A percentile compares a stretch with the other conserved stretches of the same genome.
Conservation (phyloP, 768 basidiomycete genomes). For the Leccinellum luteum region DNA sequence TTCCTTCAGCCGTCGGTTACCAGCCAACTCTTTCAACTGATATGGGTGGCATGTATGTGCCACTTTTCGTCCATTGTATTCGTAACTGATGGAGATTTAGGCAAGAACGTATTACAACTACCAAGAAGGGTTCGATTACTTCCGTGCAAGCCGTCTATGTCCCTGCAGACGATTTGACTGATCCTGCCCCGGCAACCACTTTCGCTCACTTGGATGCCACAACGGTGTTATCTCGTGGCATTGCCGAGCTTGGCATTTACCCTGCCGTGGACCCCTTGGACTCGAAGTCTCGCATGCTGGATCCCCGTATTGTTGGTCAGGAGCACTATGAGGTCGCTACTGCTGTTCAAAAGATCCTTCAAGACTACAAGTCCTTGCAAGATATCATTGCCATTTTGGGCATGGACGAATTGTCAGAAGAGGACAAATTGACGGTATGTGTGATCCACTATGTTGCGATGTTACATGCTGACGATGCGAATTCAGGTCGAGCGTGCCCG, state of each 20-base stretch:
- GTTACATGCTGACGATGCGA: constrained; percentile 1
- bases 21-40: constrained; percentile 99
- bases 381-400: constrained; percentile 99
- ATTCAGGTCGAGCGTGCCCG: constrained; percentile 90
- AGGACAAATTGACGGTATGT: constrained; percentile 86
- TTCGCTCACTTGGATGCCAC: constrained; percentile 99
- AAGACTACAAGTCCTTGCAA: constrained; percentile 95
- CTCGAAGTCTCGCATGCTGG: constrained; percentile 99
- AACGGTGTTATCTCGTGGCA: constrained; percentile 98
- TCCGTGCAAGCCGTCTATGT: constrained; percentile 99
- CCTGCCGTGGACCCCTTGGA: constrained; percentile 99
- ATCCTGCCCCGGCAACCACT: constrained; percentile 98
- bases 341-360: constrained; percentile 94
- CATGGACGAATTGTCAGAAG: constrained; percentile 99
- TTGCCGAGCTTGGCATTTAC: constrained; percentile 99
- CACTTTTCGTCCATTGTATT: neutral
- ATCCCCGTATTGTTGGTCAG: constrained; percentile 94
- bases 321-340: constrained; percentile 98
- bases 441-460: neutral
- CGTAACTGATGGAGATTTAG: constrained; percentile 35
- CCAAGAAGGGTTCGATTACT: constrained; percentile 99
- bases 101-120: constrained; percentile 99
- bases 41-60: constrained; percentile 96
- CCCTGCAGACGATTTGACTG: constrained; percentile 99
- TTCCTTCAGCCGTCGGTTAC: constrained; percentile 99